Percentiles rank a stretch among this genome's conserved stretches.
Conservation (phyloP, 2,329 filamentous ascomycete species). For the Aspergillus sp. region DNA sequence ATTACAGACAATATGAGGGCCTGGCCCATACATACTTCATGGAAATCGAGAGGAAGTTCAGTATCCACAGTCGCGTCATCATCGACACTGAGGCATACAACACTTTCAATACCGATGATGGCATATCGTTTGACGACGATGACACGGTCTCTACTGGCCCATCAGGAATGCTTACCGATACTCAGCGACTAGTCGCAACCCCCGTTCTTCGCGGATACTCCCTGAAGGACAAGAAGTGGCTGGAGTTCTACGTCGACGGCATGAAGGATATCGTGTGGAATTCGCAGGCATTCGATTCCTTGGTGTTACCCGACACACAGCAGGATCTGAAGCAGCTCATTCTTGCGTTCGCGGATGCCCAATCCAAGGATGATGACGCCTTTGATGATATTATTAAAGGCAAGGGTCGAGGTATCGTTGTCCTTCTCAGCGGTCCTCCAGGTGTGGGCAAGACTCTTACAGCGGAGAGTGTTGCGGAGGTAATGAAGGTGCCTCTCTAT, state of each 20-base stretch:
- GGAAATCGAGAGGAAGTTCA: conserved; percentile 16
- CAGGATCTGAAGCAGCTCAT: conserved; percentile 38
- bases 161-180: conserved; percentile 27
- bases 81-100: conserved; percentile 46
- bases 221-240: conserved; percentile 34
- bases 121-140: conserved; percentile 14
- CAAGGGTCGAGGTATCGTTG: conserved; percentile 46
- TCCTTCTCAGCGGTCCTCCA: conserved; percentile 44
- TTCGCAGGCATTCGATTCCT: conserved; percentile 38
- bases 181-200: conserved; percentile 36
- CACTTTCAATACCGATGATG: conserved; percentile 38
- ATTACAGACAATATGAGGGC: conserved; percentile 45
- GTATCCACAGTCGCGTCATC: conserved; percentile 43
- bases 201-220: conserved; percentile 43
- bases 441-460: conserved; percentile 50
- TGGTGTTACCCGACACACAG: conserved; percentile 42
- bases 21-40: conserved; percentile 26
- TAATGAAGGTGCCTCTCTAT: conserved; percentile 44
- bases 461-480: conserved; percentile 44
- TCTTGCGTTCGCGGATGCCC: conserved; percentile 39
- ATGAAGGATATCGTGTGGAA: conserved; percentile 40
- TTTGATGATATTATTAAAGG: conserved; percentile 47
- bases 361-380: conserved; percentile 28
- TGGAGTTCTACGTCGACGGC: conserved; percentile 31
- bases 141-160: not conserved